phyloP scores from a whole-genome alignment of 2,329 filamentous ascomycete genomes.

The Chrysosporium keratinophilum region DNA sequence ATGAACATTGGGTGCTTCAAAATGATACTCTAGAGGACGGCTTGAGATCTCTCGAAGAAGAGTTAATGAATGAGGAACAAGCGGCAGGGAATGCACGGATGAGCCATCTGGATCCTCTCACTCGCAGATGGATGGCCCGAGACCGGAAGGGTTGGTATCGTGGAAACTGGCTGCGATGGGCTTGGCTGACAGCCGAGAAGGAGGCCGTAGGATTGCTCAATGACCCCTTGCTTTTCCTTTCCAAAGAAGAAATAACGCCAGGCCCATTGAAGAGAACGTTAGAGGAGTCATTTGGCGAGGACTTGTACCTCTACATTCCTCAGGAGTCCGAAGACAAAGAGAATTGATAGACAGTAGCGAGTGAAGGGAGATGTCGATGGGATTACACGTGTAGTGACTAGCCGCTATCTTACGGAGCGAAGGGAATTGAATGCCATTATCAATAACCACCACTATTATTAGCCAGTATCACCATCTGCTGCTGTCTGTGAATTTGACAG shows the following conservation, averaged over 20 bases:
- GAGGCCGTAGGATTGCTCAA: slow-evolving; percentile 30
- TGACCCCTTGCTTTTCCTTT: slow-evolving; percentile 27
- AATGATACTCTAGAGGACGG: slow-evolving; percentile 23
- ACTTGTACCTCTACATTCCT: slow-evolving; percentile 30
- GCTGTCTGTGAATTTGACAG: neutral
- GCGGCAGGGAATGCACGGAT: neutral
- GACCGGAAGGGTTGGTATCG: slow-evolving; percentile 27
- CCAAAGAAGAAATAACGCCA: slow-evolving; percentile 10
- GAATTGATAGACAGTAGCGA: neutral
- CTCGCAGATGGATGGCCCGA: neutral
- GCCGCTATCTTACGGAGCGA: too few relatives aligned
- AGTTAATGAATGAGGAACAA: neutral
- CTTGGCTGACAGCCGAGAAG: slow-evolving; percentile 33
- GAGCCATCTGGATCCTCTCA: neutral
- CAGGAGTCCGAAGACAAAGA: slow-evolving; percentile 13
- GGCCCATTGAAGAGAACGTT: neutral
- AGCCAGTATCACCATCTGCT: too few relatives aligned
- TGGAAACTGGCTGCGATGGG: slow-evolving; percentile 34
- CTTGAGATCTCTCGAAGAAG: slow-evolving; percentile 18
- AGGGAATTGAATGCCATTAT: too few relatives aligned
- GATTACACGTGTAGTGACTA: too few relatives aligned
- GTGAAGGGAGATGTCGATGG: neutral
- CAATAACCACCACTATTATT: too few relatives aligned
- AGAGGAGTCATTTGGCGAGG: slow-evolving; percentile 11
- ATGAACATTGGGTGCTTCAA: slow-evolving; percentile 25